Percentiles rank a stretch among this genome's conserved stretches.
Evolutionary conservation across 2,329 filamentous ascomycete species (phyloP).

Genomic region (Pyricularia sp.): DNA sequence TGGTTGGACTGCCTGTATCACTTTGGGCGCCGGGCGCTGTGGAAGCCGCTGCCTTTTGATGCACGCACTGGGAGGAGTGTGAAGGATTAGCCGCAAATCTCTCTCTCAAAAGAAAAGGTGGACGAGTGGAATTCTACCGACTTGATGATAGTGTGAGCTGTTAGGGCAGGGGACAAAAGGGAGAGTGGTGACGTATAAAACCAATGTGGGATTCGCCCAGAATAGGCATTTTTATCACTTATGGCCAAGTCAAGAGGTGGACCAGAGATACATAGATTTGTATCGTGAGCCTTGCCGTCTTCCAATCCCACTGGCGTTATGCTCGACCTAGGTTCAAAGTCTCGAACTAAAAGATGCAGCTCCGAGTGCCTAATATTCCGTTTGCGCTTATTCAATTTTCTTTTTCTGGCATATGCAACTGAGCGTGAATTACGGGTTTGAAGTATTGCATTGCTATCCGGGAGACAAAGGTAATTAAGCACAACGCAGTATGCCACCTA

Average conservation of each 20-base stretch:
- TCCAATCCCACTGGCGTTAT: not conserved
- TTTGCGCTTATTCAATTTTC: no score
- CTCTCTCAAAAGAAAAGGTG: no score
- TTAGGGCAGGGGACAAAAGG: not conserved
- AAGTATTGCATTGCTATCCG: not conserved
- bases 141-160: not conserved
- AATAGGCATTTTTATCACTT: no score
- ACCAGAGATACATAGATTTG: no score
- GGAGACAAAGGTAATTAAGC: no score
- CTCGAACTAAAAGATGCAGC: not conserved
- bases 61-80: not conserved
- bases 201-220: no score
- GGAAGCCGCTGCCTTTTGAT: slow-evolving; percentile 16
- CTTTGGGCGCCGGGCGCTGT: slow-evolving; percentile 18
- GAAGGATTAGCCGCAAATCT: not conserved
- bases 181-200: not conserved
- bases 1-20: slow-evolving; percentile 20
- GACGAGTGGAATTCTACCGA: not conserved
- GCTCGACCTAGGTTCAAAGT: not conserved
- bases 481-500: not conserved
- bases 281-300: no score
- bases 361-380: not conserved
- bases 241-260: no score
- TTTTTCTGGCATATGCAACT: no score
- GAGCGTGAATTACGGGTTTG: not conserved